phyloP scores from a whole-genome alignment of 2,329 filamentous ascomycete species.

The Paramyrothecium sp. region DNA sequence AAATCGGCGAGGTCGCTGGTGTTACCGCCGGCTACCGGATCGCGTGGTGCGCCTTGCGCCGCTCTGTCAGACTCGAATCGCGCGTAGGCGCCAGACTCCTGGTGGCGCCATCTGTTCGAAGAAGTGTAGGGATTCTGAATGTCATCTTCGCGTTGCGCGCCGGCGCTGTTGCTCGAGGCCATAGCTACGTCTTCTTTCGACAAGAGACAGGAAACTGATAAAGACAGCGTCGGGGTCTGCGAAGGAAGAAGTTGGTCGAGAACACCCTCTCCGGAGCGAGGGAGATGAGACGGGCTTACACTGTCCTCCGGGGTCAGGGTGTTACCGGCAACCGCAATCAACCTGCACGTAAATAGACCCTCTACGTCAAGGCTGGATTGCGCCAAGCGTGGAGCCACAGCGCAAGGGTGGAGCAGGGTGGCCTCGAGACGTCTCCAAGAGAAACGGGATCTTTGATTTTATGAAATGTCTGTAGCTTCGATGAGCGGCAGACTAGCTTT shows the following conservation, averaged over 20 bases:
- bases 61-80: constrained; percentile 37
- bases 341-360: not conserved
- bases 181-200: constrained; percentile 9
- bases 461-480: not conserved
- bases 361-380: not conserved
- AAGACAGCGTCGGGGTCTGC: too few relatives aligned
- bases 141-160: constrained; percentile 23
- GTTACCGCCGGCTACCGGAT: constrained; percentile 31
- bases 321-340: not conserved
- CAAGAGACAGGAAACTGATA: not conserved
- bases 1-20: constrained; percentile 55
- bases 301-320: not conserved
- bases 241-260: too few relatives aligned
- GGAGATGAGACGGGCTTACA: not conserved
- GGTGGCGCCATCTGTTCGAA: constrained; percentile 59
- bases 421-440: not conserved
- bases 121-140: constrained; percentile 55
- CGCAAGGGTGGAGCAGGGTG: not conserved
- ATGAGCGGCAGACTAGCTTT: not conserved
- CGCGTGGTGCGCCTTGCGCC: constrained; percentile 27
- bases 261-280: not conserved
- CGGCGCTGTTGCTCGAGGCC: constrained; percentile 13
- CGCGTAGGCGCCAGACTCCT: constrained; percentile 58
- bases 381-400: not conserved
- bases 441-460: not conserved